Percentiles rank a stretch among this genome's conserved stretches.
Conservation (phyloP, 805 yeast species). For the Barnettozyma populi region DNA sequence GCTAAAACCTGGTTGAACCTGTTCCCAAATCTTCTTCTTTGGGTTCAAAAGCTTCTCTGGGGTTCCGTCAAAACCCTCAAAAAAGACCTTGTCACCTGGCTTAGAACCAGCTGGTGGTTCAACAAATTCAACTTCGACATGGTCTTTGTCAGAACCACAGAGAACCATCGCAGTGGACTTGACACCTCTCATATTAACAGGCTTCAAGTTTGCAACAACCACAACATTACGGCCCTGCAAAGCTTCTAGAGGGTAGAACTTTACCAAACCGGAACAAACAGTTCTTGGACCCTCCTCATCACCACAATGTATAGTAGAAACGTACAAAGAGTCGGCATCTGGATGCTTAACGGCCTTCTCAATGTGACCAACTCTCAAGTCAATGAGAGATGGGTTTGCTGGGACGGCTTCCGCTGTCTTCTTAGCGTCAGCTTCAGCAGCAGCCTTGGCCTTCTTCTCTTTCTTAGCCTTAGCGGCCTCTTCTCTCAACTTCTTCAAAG, state of each 20-base stretch:
- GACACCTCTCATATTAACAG: constrained; percentile 96
- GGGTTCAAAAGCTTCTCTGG: constrained; percentile 95
- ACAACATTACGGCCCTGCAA: constrained; percentile 93
- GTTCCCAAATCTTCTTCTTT: constrained; percentile 97
- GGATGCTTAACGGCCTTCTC: constrained; percentile 97
- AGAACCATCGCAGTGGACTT: constrained; percentile 95
- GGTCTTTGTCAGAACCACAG: constrained; percentile 74
- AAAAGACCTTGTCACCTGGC: constrained; percentile 95
- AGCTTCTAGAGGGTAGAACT: constrained; percentile 82
- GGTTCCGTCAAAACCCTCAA: constrained; percentile 81
- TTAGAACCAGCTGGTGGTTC: constrained; percentile 90
- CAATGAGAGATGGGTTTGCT: constrained; percentile 79
- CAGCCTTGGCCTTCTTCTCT: constrained; percentile 50
- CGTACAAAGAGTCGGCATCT: constrained; percentile 93
- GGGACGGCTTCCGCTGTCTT: constrained; percentile 58
- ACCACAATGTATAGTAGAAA: constrained; percentile 94
- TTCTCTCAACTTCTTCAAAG: constrained; percentile 41
- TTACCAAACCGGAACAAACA: constrained; percentile 94
- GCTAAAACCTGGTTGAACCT: constrained; percentile 84
- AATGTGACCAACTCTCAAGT: constrained; percentile 92
- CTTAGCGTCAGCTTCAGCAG: constrained; percentile 34
- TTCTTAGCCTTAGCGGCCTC: constrained; percentile 58
- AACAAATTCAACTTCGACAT: constrained; percentile 74
- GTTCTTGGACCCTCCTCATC: constrained; percentile 97
- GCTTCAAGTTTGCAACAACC: constrained; percentile 92